phyloP scores from a whole-genome alignment of 805 yeast species.

The Myxozyma sirexii region DNA sequence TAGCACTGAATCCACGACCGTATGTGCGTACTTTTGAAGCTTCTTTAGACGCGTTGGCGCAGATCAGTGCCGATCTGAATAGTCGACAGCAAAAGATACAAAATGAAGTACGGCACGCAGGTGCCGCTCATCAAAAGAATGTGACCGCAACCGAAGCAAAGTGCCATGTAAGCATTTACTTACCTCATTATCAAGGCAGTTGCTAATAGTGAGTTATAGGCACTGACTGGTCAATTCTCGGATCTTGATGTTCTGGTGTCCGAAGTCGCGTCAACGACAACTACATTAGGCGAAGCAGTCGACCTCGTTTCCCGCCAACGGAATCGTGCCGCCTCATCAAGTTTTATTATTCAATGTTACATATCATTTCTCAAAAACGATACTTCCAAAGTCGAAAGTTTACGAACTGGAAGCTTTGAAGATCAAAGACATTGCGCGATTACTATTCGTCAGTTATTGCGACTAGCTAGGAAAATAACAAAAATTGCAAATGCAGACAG shows the following conservation, averaged over 20 bases:
- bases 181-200: no score
- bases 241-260: conserved; percentile 57
- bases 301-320: conserved; percentile 70
- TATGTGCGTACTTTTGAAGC: conserved; percentile 91
- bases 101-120: conserved; percentile 57
- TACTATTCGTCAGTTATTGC: conserved; percentile 64
- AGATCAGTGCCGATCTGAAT: conserved; percentile 59
- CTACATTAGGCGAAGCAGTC: conserved; percentile 70
- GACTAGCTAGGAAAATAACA: conserved; percentile 62
- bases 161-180: conserved; percentile 15
- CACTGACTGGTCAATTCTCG: conserved; percentile 52
- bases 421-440: conserved; percentile 71
- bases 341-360: conserved; percentile 74
- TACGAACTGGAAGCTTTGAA: conserved; percentile 55
- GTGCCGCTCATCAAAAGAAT: conserved; percentile 12
- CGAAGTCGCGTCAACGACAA: conserved; percentile 59
- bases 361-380: conserved; percentile 70
- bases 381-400: conserved; percentile 56
- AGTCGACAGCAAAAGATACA: conserved; percentile 56
- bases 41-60: conserved; percentile 70
- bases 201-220: not conserved
- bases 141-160: conserved; percentile 15
- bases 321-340: conserved; percentile 71
- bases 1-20: conserved; percentile 81
- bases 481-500: conserved; percentile 31